These are phyloP conservation scores for Quercus engelmannii DNA, from an alignment of 306 rosid genomes.

Conservation along the genomic window DNA sequence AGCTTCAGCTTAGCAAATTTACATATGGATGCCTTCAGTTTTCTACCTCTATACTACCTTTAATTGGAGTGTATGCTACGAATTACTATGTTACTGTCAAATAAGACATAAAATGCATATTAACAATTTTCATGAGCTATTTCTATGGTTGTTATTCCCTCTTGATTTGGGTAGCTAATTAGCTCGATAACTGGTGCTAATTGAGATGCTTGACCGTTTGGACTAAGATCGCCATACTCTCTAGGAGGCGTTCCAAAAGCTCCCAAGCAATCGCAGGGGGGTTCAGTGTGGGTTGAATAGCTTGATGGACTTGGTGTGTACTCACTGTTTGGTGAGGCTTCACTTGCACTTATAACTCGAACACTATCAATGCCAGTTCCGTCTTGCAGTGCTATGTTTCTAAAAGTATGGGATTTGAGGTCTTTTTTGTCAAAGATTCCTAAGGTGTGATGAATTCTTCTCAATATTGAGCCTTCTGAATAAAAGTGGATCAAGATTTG, in stretches of 20 bases:
- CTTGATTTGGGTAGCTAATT: neutral
- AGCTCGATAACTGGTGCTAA: neutral
- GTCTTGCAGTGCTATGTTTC: neutral
- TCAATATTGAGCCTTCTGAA: too few species aligned
- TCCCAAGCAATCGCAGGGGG: neutral
- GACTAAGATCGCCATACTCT: neutral
- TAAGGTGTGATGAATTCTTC: neutral
- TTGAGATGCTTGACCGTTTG: neutral
- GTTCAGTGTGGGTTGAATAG: neutral
- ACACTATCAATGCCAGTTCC: neutral
- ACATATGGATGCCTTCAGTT: too few species aligned
- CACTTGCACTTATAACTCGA: neutral
- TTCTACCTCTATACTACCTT: too few species aligned
- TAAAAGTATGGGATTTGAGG: constrained; percentile 19
- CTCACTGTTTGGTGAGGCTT: neutral
- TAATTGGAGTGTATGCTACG: too few species aligned
- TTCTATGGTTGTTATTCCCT: neutral
- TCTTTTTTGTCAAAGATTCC: constrained; percentile 26
- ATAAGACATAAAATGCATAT: too few species aligned
- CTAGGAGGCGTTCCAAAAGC: neutral
- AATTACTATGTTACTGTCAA: too few species aligned
- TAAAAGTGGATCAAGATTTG: too few species aligned
- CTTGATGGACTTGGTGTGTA: constrained; percentile 13
- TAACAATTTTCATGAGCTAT: too few species aligned
- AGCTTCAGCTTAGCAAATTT: too few species aligned